Evolutionary conservation across 2,329 filamentous ascomycete species (phyloP).

Genomic region (Apiospora phragmitis): DNA sequence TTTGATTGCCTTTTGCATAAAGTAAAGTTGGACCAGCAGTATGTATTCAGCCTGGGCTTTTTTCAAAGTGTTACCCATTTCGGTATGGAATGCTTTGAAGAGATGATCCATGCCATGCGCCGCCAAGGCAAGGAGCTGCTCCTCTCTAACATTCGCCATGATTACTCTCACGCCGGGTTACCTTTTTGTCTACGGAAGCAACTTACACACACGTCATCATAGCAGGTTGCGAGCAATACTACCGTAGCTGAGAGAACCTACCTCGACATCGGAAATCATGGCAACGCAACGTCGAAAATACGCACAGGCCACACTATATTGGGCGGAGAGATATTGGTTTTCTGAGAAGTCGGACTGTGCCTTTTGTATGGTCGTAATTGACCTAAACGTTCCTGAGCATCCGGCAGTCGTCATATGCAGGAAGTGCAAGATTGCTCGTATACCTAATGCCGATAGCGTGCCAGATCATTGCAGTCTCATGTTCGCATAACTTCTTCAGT

Average conservation of each 20-base stretch:
- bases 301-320: not conserved
- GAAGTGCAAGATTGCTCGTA: constrained; percentile 25
- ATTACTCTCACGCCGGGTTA: no score
- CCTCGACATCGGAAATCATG: not conserved
- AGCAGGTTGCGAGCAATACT: no score
- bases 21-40: not conserved
- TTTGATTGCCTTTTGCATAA: not conserved
- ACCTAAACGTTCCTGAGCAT: constrained; percentile 9
- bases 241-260: not conserved
- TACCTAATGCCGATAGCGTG: constrained; percentile 31
- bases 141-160: no score
- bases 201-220: not conserved
- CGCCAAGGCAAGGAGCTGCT: no score
- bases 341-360: constrained; percentile 13
- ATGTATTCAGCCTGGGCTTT: no score
- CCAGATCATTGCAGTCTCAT: constrained; percentile 28
- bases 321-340: not conserved
- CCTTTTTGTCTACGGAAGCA: no score
- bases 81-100: no score
- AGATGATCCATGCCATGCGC: no score
- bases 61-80: no score
- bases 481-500: constrained; percentile 27
- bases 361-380: constrained; percentile 3
- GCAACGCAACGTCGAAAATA: not conserved
- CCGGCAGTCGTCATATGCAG: constrained; percentile 15